Evolutionary conservation across 2,329 filamentous ascomycete genomes (phyloP).

Genomic region (Ophiostoma populinum): DNA sequence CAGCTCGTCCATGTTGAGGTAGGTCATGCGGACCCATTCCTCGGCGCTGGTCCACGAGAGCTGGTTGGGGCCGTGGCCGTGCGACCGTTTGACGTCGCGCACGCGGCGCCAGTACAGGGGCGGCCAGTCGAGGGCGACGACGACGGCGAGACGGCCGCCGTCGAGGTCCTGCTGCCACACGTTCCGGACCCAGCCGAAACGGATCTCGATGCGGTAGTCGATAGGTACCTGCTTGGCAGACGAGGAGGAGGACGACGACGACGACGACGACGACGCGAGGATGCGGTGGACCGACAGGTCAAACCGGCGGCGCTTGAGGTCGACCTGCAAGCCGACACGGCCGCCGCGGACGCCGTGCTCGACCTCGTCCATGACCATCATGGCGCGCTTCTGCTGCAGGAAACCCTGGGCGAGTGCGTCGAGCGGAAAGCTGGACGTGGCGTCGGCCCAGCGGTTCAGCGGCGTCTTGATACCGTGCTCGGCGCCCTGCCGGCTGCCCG

Average conservation of each 20-base stretch:
- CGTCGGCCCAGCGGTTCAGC: slow-evolving; percentile 11
- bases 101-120: slow-evolving; percentile 28
- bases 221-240: slow-evolving; percentile 1
- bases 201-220: slow-evolving; percentile 26
- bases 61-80: slow-evolving; percentile 18
- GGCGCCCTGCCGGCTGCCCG: slow-evolving; percentile 3
- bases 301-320: slow-evolving; percentile 5
- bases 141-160: slow-evolving; percentile 20
- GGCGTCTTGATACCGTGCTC: slow-evolving; percentile 9
- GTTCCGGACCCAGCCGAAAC: slow-evolving; percentile 27
- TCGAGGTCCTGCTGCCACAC: slow-evolving; percentile 22
- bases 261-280: neutral
- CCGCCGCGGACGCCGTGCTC: slow-evolving; percentile 1
- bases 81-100: slow-evolving; percentile 14
- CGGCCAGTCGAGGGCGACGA: slow-evolving; percentile 31
- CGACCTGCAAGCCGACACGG: slow-evolving; percentile 12
- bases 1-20: slow-evolving; percentile 22
- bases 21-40: slow-evolving; percentile 31
- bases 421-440: slow-evolving; percentile 25
- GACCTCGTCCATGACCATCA: slow-evolving; percentile 41
- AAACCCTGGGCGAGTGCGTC: slow-evolving; percentile 43
- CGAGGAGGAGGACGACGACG: neutral
- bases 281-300: slow-evolving; percentile 5
- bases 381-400: slow-evolving; percentile 30
- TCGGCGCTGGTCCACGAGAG: slow-evolving; percentile 24